phyloP scores from a whole-genome alignment of 2,329 filamentous ascomycete genomes.

The Mycosphaerella arachidis region DNA sequence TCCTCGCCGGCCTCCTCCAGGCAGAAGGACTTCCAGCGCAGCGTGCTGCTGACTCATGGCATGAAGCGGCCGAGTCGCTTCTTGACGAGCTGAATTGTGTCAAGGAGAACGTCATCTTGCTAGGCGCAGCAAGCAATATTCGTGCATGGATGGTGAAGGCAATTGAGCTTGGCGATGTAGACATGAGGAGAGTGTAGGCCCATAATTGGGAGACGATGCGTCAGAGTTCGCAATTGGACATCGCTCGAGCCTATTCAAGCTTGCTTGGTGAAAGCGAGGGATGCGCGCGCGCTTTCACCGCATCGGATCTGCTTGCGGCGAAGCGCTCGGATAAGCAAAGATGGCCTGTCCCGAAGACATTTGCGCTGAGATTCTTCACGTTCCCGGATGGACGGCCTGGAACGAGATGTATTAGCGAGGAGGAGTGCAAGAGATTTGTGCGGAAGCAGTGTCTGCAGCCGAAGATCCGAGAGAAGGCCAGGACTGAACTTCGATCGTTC shows the following conservation, averaged over 20 bases:
- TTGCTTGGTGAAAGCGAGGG: no score
- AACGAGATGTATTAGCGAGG: not conserved
- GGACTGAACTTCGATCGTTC: not conserved
- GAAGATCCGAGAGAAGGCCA: not conserved
- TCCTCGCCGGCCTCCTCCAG: not conserved
- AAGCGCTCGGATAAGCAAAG: no score
- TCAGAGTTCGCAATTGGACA: not conserved
- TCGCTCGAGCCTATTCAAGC: no score
- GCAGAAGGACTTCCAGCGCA: not conserved
- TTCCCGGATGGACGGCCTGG: not conserved
- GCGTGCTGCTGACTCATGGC: not conserved
- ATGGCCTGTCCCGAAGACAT: not conserved
- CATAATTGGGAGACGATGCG: not conserved
- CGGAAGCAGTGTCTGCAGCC: not conserved
- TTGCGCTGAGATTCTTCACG: not conserved
- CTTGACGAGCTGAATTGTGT: not conserved
- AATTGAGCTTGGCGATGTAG: not conserved
- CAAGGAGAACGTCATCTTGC: not conserved
- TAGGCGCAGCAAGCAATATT: not conserved
- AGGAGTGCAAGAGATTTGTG: not conserved
- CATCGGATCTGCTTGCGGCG: no score
- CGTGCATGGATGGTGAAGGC: not conserved
- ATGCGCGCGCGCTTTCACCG: no score
- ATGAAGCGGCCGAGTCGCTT: not conserved
- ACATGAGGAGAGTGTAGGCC: not conserved